phyloP scores from a whole-genome alignment of 192 early-diverging fungal species.

The Backusella westeae region DNA sequence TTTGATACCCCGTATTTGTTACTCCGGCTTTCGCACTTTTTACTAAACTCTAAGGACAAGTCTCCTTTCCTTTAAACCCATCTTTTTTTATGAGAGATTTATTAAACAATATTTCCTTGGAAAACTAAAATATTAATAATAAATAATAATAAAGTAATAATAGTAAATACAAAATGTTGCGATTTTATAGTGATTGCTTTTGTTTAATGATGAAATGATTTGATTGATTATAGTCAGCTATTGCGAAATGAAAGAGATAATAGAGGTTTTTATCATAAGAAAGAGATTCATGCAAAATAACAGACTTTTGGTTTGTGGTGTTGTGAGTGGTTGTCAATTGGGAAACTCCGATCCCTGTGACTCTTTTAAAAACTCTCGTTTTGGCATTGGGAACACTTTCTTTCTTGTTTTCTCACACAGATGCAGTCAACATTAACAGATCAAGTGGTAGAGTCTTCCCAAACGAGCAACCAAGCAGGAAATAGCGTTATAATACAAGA shows the following conservation, averaged over 20 bases:
- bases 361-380: background rate
- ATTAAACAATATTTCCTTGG: background rate
- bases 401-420: background rate
- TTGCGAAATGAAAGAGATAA: no score
- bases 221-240: no score
- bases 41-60: no score
- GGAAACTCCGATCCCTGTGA: background rate
- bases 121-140: background rate
- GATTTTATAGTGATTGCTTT: no score
- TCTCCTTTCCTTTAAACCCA: background rate
- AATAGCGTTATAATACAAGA: background rate
- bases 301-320: background rate
- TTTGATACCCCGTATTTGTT: no score
- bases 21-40: no score
- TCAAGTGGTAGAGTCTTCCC: background rate
- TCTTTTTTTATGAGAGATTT: background rate
- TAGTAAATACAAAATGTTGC: background rate
- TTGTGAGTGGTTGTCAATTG: background rate
- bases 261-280: background rate
- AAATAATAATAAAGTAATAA: background rate
- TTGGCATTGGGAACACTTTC: background rate
- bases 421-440: constrained; percentile 1
- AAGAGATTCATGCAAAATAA: background rate
- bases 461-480: background rate
- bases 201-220: no score